Conservation (phyloP, 129 eudicot species). For the Artemisia tridentata region DNA sequence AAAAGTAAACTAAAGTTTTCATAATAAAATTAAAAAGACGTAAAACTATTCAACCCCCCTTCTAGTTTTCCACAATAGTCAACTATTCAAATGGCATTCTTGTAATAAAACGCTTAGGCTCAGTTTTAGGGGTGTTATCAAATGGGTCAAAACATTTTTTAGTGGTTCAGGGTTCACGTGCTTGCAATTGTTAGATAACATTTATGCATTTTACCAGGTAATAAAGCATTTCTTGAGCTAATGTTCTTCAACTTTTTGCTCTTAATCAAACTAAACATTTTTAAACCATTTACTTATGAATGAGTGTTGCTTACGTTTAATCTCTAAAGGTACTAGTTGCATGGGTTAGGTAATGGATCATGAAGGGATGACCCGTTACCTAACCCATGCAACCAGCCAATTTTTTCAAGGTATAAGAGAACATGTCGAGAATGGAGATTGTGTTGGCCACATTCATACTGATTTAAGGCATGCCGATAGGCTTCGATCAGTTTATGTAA, state of each 20-base stretch:
- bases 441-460: slow-evolving; percentile 77
- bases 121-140: too few species aligned
- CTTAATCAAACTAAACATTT: not conserved
- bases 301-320: too few species aligned
- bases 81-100: too few species aligned
- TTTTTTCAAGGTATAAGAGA: slow-evolving; percentile 46
- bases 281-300: not conserved
- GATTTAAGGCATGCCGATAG: slow-evolving; percentile 89
- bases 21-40: too few species aligned
- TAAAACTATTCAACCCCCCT: too few species aligned
- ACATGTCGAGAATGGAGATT: slow-evolving; percentile 65
- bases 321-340: too few species aligned
- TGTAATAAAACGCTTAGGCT: too few species aligned
- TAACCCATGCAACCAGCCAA: too few species aligned
- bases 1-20: too few species aligned
- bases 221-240: not conserved
- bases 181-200: slow-evolving; percentile 65
- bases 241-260: not conserved
- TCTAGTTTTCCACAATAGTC: too few species aligned
- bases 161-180: slow-evolving; percentile 85
- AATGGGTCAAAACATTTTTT: slow-evolving; percentile 54
- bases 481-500: slow-evolving; percentile 67
- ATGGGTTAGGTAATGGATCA: too few species aligned
- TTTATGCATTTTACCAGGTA: slow-evolving; percentile 90
- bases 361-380: too few species aligned